These are phyloP conservation scores for Paecilomyces formosus DNA, from an alignment of 2,329 filamentous ascomycete species.

Conservation along the genomic window DNA sequence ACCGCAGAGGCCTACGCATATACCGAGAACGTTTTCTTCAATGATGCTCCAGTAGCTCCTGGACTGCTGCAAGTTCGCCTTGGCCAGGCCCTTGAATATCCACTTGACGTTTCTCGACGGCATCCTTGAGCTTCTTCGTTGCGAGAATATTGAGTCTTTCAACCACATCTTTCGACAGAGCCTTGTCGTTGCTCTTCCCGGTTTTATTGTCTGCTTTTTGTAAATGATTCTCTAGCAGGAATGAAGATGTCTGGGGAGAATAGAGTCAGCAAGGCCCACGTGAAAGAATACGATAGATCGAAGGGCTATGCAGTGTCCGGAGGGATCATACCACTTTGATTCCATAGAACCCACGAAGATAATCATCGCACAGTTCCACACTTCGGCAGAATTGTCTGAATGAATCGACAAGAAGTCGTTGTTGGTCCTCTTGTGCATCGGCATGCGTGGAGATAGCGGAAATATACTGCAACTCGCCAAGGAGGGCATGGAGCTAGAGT, in stretches of 20 bases:
- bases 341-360: conserved; percentile 86
- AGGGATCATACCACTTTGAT: conserved; percentile 62
- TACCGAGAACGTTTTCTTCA: background rate
- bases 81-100: conserved; percentile 21
- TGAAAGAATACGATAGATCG: background rate
- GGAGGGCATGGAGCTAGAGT: conserved; percentile 67
- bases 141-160: conserved; percentile 29
- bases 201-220: conserved; percentile 6
- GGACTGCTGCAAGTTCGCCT: conserved; percentile 34
- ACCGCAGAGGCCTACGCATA: background rate
- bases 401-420: conserved; percentile 59
- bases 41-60: conserved; percentile 30
- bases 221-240: conserved; percentile 14
- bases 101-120: conserved; percentile 26
- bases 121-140: conserved; percentile 26
- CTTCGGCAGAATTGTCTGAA: conserved; percentile 82
- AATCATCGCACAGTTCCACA: conserved; percentile 88
- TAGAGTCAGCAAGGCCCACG: background rate
- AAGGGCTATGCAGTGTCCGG: background rate
- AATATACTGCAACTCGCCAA: conserved; percentile 78
- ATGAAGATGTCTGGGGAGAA: conserved; percentile 18
- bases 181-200: conserved; percentile 4
- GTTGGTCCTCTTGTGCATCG: conserved; percentile 25
- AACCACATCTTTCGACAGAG: conserved; percentile 17
- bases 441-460: conserved; percentile 34